A percentile compares a stretch with the other conserved stretches of the same genome.
phyloP scores from a whole-genome alignment of 73 alveolate species.

The Paramecium sexaurelia region DNA sequence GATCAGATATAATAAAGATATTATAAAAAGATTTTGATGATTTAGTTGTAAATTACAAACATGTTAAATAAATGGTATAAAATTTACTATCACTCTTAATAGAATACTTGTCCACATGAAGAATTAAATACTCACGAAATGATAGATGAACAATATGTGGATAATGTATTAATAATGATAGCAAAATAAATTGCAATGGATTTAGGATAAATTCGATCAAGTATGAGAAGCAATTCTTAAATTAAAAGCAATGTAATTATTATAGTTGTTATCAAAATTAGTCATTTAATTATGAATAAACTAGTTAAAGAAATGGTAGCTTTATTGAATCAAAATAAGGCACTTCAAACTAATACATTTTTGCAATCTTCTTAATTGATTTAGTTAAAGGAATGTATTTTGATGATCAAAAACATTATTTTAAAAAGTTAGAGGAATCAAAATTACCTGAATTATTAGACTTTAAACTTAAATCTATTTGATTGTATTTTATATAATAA shows the following conservation, averaged over 20 bases:
- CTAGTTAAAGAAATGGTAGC: conserved; percentile 50
- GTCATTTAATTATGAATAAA: conserved; percentile 43
- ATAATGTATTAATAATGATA: conserved; percentile 49
- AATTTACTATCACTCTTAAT: background rate
- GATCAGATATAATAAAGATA: conserved; percentile 5
- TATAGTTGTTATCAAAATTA: background rate
- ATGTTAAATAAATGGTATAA: background rate
- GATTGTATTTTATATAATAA: conserved; percentile 4
- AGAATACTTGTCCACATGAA: conserved; percentile 43
- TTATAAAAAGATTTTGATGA: conserved; percentile 22
- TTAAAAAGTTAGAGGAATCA: conserved; percentile 44
- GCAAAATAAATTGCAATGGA: conserved; percentile 56
- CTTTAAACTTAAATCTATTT: conserved; percentile 25
- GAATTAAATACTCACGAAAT: conserved; percentile 44
- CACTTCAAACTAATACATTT: conserved; percentile 4
- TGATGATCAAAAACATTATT: conserved; percentile 26
- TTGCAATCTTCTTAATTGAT: conserved; percentile 50
- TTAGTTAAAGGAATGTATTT: conserved; percentile 51
- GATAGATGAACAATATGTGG: conserved; percentile 57
- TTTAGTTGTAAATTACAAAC: background rate
- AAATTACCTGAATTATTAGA: background rate
- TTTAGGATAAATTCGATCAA: conserved; percentile 47
- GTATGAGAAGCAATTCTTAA: conserved; percentile 34
- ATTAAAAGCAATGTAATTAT: background rate
- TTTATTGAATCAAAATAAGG: conserved; percentile 17